Evolutionary conservation across 2,329 filamentous ascomycete genomes (phyloP).

Genomic region (Trichoderma sp.): DNA sequence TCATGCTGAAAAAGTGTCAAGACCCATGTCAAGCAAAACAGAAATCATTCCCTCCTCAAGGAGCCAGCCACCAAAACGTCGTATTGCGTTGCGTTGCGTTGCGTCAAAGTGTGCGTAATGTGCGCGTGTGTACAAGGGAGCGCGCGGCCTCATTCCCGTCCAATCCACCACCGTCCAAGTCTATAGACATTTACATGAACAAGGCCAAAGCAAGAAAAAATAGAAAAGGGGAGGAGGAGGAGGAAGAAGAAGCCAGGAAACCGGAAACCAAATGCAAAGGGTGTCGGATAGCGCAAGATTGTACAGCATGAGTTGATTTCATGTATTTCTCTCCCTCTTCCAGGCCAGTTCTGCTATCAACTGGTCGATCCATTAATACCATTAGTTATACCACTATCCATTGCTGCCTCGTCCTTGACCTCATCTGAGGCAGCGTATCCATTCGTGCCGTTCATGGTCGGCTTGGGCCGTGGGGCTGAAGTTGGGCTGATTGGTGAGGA

Average conservation of each 20-base stretch:
- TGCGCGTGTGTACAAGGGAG: constrained; percentile 16
- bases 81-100: constrained; percentile 8
- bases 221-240: neutral
- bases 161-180: neutral
- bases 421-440: constrained; percentile 25
- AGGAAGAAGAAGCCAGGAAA: neutral
- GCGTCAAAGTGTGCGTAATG: neutral
- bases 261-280: neutral
- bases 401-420: constrained; percentile 25
- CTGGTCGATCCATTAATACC: constrained; percentile 32
- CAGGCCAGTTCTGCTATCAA: neutral
- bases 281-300: neutral
- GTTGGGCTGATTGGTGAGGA: constrained; percentile 48
- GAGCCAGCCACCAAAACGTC: constrained; percentile 1
- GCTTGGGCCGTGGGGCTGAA: constrained; percentile 30
- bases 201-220: neutral
- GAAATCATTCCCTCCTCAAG: neutral
- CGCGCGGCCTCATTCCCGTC: neutral
- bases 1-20: neutral
- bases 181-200: constrained; percentile 20
- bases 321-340: neutral
- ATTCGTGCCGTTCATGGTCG: constrained; percentile 37
- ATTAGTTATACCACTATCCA: constrained; percentile 33
- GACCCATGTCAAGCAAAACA: neutral
- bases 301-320: constrained; percentile 14